phyloP scores from a whole-genome alignment of 116 monocot species.

The Posidonia oceanica region DNA sequence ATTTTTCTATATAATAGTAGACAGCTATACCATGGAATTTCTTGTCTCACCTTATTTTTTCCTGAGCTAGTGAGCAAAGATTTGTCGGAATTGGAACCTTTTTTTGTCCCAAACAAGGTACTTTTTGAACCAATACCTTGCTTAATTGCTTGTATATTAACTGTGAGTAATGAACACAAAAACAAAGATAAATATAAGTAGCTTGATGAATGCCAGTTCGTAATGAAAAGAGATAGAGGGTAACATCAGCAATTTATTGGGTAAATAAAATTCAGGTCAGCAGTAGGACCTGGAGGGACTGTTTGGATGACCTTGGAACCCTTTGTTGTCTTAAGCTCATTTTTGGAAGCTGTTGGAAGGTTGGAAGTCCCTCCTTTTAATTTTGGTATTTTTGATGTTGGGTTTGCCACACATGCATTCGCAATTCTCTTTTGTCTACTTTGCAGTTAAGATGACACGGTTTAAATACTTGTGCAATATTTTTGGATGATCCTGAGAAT shows the following conservation, averaged over 20 bases:
- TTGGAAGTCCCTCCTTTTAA: slow-evolving; percentile 16
- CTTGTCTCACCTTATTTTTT: background rate
- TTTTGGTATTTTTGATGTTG: slow-evolving; percentile 46
- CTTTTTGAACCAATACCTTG: background rate
- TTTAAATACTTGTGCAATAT: background rate
- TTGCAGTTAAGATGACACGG: slow-evolving; percentile 30
- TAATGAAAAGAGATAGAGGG: background rate
- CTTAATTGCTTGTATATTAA: background rate
- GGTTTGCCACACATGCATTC: slow-evolving; percentile 15
- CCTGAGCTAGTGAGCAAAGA: background rate
- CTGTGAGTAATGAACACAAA: background rate
- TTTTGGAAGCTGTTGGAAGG: slow-evolving; percentile 12
- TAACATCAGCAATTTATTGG: too few relatives aligned
- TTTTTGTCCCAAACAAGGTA: background rate
- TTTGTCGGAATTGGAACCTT: background rate
- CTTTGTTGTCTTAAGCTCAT: slow-evolving; percentile 11
- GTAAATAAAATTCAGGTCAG: background rate
- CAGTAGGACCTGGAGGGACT: slow-evolving; percentile 6
- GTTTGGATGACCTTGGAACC: slow-evolving; percentile 15
- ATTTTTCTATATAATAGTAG: too few relatives aligned
- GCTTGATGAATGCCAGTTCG: background rate
- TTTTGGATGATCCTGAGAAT: background rate
- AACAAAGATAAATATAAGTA: background rate
- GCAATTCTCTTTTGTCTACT: slow-evolving; percentile 45
- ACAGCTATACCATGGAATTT: too few relatives aligned